Evolutionary conservation across 768 basidiomycete genomes (phyloP).

Genomic region (Lenzites betulinus): DNA sequence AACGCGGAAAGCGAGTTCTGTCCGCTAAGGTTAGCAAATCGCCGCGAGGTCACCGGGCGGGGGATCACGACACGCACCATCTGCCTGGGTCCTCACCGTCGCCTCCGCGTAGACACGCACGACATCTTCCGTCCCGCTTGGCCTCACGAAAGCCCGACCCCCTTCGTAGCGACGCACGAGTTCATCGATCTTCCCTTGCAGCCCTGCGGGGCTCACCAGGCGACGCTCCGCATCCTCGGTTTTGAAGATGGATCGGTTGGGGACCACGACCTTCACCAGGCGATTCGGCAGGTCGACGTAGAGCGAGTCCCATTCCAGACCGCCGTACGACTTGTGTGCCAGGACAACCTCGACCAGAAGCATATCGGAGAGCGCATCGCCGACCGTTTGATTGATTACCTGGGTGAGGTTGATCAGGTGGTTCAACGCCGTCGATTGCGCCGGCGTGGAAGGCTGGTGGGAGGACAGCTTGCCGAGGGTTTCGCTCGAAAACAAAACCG

Average conservation of each 20-base stretch:
- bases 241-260: slow-evolving; percentile 78
- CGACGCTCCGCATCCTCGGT: slow-evolving; percentile 94
- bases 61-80: slow-evolving; percentile 57
- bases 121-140: slow-evolving; percentile 97
- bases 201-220: slow-evolving; percentile 73
- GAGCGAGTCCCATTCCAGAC: slow-evolving; percentile 86
- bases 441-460: slow-evolving; percentile 76
- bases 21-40: slow-evolving; percentile 11
- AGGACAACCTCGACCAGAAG: slow-evolving; percentile 93
- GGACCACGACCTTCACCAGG: slow-evolving; percentile 89
- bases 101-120: slow-evolving; percentile 98
- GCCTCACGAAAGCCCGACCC: slow-evolving; percentile 92
- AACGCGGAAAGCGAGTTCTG: slow-evolving; percentile 85
- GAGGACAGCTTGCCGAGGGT: slow-evolving; percentile 62
- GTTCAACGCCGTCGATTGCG: slow-evolving; percentile 77
- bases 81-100: slow-evolving; percentile 65
- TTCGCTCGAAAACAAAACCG: slow-evolving; percentile 86
- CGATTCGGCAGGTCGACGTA: slow-evolving; percentile 95
- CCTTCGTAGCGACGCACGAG: slow-evolving; percentile 75
- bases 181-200: slow-evolving; percentile 84
- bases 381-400: slow-evolving; percentile 97
- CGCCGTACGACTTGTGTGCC: slow-evolving; percentile 83
- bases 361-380: slow-evolving; percentile 95
- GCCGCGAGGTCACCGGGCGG: background rate
- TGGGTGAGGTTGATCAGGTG: slow-evolving; percentile 77